Evolutionary conservation across 495 filamentous ascomycete species (phyloP), one percentile per base, ranked within the genome.

Genomic region (Baudoinia panamericana): DNA sequence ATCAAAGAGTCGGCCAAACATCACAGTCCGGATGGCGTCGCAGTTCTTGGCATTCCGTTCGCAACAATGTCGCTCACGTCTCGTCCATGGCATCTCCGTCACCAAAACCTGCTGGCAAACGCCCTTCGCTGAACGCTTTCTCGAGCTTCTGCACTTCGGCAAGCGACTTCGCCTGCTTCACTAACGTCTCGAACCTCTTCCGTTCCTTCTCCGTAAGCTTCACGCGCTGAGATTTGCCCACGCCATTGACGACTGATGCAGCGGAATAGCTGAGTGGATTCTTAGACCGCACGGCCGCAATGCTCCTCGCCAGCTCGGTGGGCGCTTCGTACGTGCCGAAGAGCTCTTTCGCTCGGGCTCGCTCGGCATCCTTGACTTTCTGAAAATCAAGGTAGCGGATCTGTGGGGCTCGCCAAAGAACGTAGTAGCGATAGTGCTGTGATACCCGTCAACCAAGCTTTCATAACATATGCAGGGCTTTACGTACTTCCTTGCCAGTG

Each of bases 311-410:
- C 15, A 95, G 69, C 11, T 78, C 75, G 0, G 84, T 82, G 2
- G 87, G 90, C 48, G 78, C 72, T 28, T 78, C 69, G 1, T 56
- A 49, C 0, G 76, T 84, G 37, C 90, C 90, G 56, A 96, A 96
- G 1, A 95, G 69, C 56, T 85, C 77, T 25, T 60, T 66, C 0
- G 87, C 85, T 46, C 72, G 68, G 33, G 68, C 57, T 13, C 87
- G 78, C 66, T 99, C 92, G 1, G 66, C 75, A 33, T 87, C 73
- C 56, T 84, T 92, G 22, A 96, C 84, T 63, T 90, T 92, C 39
- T 75, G 71, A 59, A 85, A 95, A 64, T 99, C 92, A 31, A 99
- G 69, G 66, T 94, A 94, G 25, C 87, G 80, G 18, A 99, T 73
- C 16, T 67, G 69, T 3, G 86, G 85, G 51, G 77, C 78, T 31